Conservation (phyloP, 331 rosid genomes). For the Phaseolus coccineus region DNA sequence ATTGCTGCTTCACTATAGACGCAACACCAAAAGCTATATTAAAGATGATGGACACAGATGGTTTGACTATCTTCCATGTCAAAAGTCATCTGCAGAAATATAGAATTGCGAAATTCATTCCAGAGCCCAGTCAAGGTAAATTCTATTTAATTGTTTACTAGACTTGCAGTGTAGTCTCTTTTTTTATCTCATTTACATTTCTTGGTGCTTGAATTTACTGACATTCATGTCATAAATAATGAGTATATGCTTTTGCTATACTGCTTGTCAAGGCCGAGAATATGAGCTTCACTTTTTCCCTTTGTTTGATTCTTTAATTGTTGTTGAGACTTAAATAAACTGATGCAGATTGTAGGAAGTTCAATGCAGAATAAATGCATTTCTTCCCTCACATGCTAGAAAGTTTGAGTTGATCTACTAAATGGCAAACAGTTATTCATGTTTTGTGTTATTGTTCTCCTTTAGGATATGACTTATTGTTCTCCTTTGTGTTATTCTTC, state of each 20-base stretch:
- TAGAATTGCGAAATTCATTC: constrained; percentile 83
- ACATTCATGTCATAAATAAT: constrained; percentile 29
- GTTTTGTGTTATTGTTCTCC: neutral
- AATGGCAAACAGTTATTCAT: neutral
- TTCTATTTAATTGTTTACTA: neutral
- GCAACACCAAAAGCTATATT: constrained; percentile 92
- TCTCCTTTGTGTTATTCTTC: neutral
- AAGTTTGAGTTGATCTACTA: constrained; percentile 4
- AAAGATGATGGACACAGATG: constrained; percentile 81
- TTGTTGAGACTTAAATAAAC: neutral
- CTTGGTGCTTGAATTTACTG: constrained; percentile 11
- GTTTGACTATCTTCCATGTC: constrained; percentile 84
- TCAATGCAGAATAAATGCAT: constrained; percentile 29
- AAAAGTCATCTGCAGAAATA: constrained; percentile 97
- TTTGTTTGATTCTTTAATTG: constrained; percentile 5
- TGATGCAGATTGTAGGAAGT: constrained; percentile 14
- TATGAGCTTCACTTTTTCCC: neutral
- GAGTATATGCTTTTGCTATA: neutral
- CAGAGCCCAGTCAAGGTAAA: constrained; percentile 73
- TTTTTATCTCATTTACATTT: constrained; percentile 7
- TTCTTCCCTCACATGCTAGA: constrained; percentile 7
- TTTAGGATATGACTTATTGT: constrained; percentile 10
- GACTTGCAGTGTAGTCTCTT: neutral
- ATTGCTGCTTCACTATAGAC: constrained; percentile 51
- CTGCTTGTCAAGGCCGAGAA: constrained; percentile 7